phyloP scores from a whole-genome alignment of 2,329 filamentous ascomycete genomes.

The Phyllosticta citriasiana region DNA sequence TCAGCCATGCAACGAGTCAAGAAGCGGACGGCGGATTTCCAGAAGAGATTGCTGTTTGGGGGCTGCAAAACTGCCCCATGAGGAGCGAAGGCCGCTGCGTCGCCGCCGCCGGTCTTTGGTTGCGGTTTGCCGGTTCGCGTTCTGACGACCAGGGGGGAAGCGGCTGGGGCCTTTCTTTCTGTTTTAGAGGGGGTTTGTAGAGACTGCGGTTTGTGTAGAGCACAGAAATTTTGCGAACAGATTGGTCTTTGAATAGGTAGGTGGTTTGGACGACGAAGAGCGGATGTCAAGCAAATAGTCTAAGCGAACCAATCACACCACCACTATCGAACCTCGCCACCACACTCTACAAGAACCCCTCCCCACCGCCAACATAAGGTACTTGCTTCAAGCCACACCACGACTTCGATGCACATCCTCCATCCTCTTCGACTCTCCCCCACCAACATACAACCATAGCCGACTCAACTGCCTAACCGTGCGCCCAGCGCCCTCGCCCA shows the following conservation, averaged over 20 bases:
- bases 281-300: neutral
- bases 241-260: too few relatives aligned
- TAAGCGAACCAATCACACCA: neutral
- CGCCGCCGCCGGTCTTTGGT: too few relatives aligned
- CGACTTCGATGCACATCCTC: neutral
- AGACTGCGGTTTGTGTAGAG: too few relatives aligned
- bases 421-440: neutral
- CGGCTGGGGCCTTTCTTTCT: too few relatives aligned
- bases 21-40: neutral
- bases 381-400: too few relatives aligned
- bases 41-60: neutral
- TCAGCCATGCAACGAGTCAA: neutral
- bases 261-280: neutral
- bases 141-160: too few relatives aligned
- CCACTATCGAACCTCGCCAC: neutral
- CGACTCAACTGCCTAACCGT: conserved; percentile 12
- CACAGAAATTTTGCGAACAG: too few relatives aligned
- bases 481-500: conserved; percentile 1
- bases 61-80: neutral
- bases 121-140: too few relatives aligned
- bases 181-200: too few relatives aligned
- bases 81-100: neutral
- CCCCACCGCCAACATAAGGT: too few relatives aligned
- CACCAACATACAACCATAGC: conserved; percentile 11
- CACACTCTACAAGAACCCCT: neutral